phyloP scores from a whole-genome alignment of 352 stramenopile species.

The Lagenidium giganteum region DNA sequence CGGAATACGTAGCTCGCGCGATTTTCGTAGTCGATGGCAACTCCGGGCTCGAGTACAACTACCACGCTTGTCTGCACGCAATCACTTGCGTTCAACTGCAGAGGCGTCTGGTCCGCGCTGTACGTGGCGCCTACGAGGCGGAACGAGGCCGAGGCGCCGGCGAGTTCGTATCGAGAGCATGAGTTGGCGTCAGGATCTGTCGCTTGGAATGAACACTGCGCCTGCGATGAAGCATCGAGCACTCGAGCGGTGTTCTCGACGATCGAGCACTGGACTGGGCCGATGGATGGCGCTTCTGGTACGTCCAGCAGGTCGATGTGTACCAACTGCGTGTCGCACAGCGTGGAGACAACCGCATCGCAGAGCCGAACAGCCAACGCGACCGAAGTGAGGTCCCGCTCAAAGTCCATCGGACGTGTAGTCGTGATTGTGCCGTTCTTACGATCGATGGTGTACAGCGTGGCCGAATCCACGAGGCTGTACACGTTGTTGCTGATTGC shows the following conservation, averaged over 20 bases:
- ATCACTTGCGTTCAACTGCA: conserved; percentile 4
- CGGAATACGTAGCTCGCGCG: conserved; percentile 23
- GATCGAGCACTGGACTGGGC: conserved; percentile 21
- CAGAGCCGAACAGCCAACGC: conserved; percentile 40
- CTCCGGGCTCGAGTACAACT: conserved; percentile 10
- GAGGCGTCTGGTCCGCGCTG: no score
- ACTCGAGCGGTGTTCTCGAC: conserved; percentile 38
- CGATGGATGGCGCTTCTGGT: conserved; percentile 28
- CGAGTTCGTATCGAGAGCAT: conserved; percentile 40
- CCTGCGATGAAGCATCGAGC: conserved; percentile 12
- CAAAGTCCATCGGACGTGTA: conserved; percentile 38
- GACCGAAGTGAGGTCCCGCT: conserved; percentile 26
- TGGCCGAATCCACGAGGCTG: conserved; percentile 15
- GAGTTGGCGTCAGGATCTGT: conserved; percentile 32
- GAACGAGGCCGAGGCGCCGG: conserved; percentile 6
- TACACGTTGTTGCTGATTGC: conserved; percentile 17
- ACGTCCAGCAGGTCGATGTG: conserved; percentile 24
- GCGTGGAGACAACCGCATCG: conserved; percentile 15
- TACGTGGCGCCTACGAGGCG: no score
- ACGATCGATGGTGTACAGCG: conserved; percentile 13
- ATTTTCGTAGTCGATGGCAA: conserved; percentile 28
- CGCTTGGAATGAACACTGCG: conserved; percentile 29
- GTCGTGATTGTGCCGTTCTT: conserved; percentile 24
- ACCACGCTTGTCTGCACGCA: conserved; percentile 16
- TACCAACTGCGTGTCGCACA: conserved; percentile 38